These are phyloP conservation scores for Eucalyptus decipiens DNA, from an alignment of 345 rosid genomes.

Conservation along the genomic window DNA sequence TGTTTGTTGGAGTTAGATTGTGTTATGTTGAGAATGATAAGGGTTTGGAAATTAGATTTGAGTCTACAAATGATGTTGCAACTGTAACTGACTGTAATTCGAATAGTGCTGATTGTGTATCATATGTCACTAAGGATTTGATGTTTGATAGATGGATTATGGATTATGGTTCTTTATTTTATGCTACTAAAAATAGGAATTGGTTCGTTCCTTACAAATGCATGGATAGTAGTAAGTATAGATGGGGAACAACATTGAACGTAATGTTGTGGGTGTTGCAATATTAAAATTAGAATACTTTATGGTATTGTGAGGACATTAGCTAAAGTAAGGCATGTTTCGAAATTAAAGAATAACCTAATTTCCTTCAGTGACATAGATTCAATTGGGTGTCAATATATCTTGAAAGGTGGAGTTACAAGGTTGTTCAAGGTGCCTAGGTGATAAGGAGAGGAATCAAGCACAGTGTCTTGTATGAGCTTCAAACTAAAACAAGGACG, in stretches of 20 bases:
- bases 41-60: background rate
- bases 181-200: background rate
- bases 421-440: background rate
- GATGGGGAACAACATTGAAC: background rate
- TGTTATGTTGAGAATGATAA: background rate
- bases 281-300: background rate
- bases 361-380: background rate
- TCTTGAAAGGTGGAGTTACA: background rate
- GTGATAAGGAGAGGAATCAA: background rate
- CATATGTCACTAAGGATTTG: background rate
- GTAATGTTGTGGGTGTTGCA: background rate
- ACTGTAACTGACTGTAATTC: accelerated
- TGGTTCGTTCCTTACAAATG: background rate
- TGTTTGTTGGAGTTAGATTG: background rate
- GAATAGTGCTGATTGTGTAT: accelerated
- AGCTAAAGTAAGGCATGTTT: background rate
- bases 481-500: background rate
- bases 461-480: background rate
- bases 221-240: background rate
- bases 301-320: background rate
- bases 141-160: background rate
- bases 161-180: background rate
- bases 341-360: background rate
- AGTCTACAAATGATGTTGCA: background rate
- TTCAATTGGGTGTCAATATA: background rate